Conservation (phyloP, 805 yeast species). For the Candida stauntonica region DNA sequence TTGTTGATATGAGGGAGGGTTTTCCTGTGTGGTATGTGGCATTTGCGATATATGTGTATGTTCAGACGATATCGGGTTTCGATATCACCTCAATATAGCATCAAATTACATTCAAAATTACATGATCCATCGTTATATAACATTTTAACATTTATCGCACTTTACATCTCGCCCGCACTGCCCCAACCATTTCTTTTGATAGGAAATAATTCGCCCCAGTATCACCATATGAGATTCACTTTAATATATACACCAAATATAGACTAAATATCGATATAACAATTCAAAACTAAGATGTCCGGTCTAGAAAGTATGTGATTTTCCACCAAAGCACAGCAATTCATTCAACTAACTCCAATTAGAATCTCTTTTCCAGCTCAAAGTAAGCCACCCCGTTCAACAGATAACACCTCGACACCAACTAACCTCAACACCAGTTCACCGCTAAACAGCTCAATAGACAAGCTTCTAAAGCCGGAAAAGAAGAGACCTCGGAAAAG, state of each 20-base stretch:
- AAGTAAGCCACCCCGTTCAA: slow-evolving; percentile 34
- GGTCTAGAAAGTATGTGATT: slow-evolving; percentile 8
- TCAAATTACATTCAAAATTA: too few species aligned
- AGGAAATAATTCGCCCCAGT: too few species aligned
- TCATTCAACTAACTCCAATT: slow-evolving; percentile 7
- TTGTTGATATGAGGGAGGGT: neutral
- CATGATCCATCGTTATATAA: too few species aligned
- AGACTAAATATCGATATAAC: neutral
- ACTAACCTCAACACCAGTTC: slow-evolving; percentile 42
- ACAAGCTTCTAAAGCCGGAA: slow-evolving; percentile 87
- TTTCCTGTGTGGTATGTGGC: neutral
- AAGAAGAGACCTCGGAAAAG: slow-evolving; percentile 84
- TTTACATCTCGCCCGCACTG: neutral
- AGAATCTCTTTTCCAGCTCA: slow-evolving; percentile 63
- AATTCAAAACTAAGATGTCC: slow-evolving; percentile 1
- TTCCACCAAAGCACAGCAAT: neutral
- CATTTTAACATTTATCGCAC: too few species aligned
- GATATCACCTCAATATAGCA: too few species aligned
- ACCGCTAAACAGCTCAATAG: slow-evolving; percentile 90
- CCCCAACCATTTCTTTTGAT: too few species aligned
- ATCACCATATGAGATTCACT: too few species aligned
- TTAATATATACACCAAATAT: too few species aligned
- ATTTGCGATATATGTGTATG: neutral
- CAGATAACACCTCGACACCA: slow-evolving; percentile 3
- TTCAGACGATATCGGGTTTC: too few species aligned